Evolutionary conservation across 495 filamentous ascomycete species (phyloP), one percentile per base, ranked within the genome.

Genomic region (Aspergillus sclerotiicarbonarius): DNA sequence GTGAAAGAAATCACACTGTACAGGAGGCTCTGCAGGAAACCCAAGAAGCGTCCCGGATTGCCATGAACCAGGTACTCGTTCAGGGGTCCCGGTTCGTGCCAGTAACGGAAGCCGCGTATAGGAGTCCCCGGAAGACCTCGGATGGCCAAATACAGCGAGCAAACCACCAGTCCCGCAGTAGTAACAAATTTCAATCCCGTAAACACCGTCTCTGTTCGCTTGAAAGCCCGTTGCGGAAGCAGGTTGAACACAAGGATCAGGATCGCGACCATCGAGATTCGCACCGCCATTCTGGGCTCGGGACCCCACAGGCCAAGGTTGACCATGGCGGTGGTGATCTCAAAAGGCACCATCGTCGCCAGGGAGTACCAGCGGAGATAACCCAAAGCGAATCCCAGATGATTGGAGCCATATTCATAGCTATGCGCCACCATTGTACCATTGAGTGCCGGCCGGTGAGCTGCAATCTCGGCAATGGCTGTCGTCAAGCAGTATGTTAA

Each of bases 241-340:
- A 92, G 72, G 67, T 96, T 96, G 73, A 90, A 88, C 12, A 68
- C 62, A 39, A 92, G 72, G 52, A 94, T 87, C 21, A 85, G 62
- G 6, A 79, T 15, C n/a, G 87, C 82, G 70, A 93, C 89, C 53
- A 93, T 72, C 12, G 82, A 79, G 48, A 96, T 81, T 70, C 88
- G 93, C 19, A 88, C 79, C 31, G 85, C 84, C 51, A 87, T 81
- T 29, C 80, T 81, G 25, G 86, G 52, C 7, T 72, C 37, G 5
- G 74, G 67, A 37, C 87, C 81, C 92, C 91, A 97, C 67, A 88
- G 88, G 16, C 85, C 77, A 52, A 95, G 85, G 29, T 90, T 95
- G 54, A 96, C 85, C 57, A 91, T 87, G 20, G 90, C 91, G 3
- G 90, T 86, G 37, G 93, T 88, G 46, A 94, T 87, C 70, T 97